phyloP scores from a whole-genome alignment of 1,139 yeast species.

The Geotrichum carabidarum region DNA sequence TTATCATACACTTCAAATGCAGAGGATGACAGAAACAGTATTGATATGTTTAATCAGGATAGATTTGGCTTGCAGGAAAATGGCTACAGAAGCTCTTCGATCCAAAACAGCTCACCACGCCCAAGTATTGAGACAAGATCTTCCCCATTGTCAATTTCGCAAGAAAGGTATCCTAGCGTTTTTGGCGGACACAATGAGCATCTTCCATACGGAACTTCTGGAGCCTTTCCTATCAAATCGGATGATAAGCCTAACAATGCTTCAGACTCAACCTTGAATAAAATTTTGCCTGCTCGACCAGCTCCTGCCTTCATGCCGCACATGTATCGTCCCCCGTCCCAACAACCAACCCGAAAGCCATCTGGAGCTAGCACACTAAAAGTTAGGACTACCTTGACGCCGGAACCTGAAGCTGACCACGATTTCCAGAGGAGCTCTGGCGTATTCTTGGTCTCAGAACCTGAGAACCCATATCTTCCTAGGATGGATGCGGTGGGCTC shows the following conservation, averaged over 20 bases:
- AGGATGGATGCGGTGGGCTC: too few relatives aligned
- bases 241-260: too few relatives aligned
- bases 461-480: too few relatives aligned
- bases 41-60: neutral
- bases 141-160: neutral
- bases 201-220: constrained; percentile 1
- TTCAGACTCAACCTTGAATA: too few relatives aligned
- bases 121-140: too few relatives aligned
- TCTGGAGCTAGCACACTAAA: too few relatives aligned
- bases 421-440: too few relatives aligned
- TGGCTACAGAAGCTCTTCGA: neutral
- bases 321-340: neutral
- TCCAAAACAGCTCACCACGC: neutral
- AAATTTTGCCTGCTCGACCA: neutral
- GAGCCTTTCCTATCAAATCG: neutral
- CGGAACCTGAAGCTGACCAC: too few relatives aligned
- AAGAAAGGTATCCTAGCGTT: neutral
- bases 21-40: neutral
- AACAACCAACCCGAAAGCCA: too few relatives aligned
- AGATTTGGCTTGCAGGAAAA: neutral
- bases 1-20: neutral
- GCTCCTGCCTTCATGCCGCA: neutral
- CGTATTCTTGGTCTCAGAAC: too few relatives aligned
- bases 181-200: neutral
- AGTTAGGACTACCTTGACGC: too few relatives aligned